Evolutionary conservation across 768 basidiomycete genomes (phyloP), one percentile per base, ranked within the genome.

Genomic region (Tephrocybe rancida): DNA sequence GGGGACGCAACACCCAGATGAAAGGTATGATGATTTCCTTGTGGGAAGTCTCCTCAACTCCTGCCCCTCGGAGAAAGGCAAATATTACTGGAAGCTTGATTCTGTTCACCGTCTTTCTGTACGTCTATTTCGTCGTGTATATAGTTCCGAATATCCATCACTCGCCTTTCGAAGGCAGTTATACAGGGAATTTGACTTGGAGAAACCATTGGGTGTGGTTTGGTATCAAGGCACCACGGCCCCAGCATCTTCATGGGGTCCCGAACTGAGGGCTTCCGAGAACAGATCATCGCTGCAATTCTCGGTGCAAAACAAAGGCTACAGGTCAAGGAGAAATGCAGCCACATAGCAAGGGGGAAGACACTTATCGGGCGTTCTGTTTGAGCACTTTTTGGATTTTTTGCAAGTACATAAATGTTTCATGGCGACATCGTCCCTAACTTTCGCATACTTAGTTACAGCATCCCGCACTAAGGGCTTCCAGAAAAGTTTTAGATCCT

Each of bases 21-120:
- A 63, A 48, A 55, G 57, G 55, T 52, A 41, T 13, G 22, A 21
- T 44, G 2, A n/a, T 27, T 21, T n/a, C n/a, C n/a, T n/a, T n/a
- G n/a, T n/a, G n/a, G n/a, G n/a, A n/a, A n/a, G n/a, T n/a, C n/a
- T n/a, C n/a, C n/a, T n/a, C n/a, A n/a, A n/a, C n/a, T n/a, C n/a
- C n/a, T n/a, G n/a, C n/a, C n/a, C n/a, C n/a, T n/a, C n/a, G n/a
- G n/a, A n/a, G n/a, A n/a, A n/a, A 5, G 47, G 47, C 8, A 35
- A 9, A 11, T 48, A 24, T 30, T 27, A 44, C 25, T 55, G 54
- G 54, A 55, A 46, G 27, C 9, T 21, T 13, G 44, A 55, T 39
- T 10, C 43, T 4, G 35, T 34, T 13, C n/a, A 55, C 9, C 32
- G 48, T n/a, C 45, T 55, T 9, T 48, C 49, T 38, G 54, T 50